Conservation (phyloP, 352 stramenopile genomes). For the Globisporangium okanoganense region DNA sequence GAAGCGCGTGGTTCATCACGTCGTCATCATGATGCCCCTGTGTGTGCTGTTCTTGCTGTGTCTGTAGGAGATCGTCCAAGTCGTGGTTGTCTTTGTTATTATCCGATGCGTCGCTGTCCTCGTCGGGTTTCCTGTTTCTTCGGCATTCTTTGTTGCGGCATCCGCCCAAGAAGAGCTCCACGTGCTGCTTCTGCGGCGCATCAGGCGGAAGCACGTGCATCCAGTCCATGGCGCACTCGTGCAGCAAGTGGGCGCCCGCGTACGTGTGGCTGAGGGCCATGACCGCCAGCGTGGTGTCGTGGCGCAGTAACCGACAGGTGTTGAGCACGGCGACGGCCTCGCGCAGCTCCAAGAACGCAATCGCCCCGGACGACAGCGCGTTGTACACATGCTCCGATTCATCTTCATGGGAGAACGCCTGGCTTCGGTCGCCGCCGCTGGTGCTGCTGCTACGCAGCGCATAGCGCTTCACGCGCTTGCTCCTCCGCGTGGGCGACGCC, state of each 20-base stretch:
- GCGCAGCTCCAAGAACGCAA: slow-evolving; percentile 25
- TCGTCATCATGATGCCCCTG: not conserved
- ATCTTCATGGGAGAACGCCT: not conserved
- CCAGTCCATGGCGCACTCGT: slow-evolving; percentile 26
- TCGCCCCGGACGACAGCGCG: slow-evolving; percentile 18
- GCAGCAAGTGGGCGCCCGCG: slow-evolving; percentile 26
- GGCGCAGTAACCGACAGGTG: slow-evolving; percentile 25
- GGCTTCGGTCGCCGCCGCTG: not conserved
- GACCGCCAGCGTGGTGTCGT: slow-evolving; percentile 19
- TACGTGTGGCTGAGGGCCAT: slow-evolving; percentile 26
- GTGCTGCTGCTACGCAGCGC: not conserved
- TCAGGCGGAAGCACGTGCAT: slow-evolving; percentile 25
- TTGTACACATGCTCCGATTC: slow-evolving; percentile 15
- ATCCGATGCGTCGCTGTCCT: slow-evolving; percentile 15
- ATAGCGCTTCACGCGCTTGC: slow-evolving; percentile 7
- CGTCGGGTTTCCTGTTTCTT: slow-evolving; percentile 16
- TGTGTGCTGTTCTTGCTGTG: not conserved
- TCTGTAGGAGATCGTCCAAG: not conserved
- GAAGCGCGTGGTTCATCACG: slow-evolving; percentile 22
- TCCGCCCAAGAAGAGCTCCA: not conserved
- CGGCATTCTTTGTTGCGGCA: slow-evolving; percentile 13
- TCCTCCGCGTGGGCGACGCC: not conserved
- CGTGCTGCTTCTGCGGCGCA: slow-evolving; percentile 9
- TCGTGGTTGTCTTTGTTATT: slow-evolving; percentile 1
- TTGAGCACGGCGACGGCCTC: slow-evolving; percentile 25